Percentiles rank a stretch among this genome's conserved stretches.
Conservation (phyloP, 2,329 filamentous ascomycete genomes). For the Arthrobotrys iridis region DNA sequence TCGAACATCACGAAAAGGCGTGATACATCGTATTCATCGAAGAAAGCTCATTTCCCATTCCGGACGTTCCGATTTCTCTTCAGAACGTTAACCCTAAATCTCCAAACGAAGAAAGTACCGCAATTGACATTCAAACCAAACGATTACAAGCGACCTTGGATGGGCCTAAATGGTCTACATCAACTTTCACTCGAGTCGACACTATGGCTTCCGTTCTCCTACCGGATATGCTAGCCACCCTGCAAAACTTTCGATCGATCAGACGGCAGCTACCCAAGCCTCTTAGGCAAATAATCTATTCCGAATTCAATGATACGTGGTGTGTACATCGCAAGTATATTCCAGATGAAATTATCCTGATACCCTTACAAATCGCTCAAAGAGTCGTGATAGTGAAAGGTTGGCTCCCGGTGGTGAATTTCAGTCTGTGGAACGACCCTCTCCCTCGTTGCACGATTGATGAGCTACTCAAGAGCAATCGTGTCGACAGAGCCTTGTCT, state of each 20-base stretch:
- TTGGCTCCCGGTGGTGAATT: neutral
- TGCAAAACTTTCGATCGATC: neutral
- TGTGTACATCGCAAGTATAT: neutral
- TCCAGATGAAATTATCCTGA: neutral
- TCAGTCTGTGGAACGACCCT: neutral
- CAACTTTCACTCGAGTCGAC: neutral
- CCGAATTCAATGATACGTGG: neutral
- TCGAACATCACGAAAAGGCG: no score
- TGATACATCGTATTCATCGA: no score
- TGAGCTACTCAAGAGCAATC: neutral
- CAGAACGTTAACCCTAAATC: no score
- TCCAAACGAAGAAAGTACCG: no score
- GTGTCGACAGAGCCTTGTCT: neutral
- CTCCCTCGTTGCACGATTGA: neutral
- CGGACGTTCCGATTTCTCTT: no score
- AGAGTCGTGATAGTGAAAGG: neutral
- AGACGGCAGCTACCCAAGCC: neutral
- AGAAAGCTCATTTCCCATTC: no score
- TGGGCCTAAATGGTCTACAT: neutral
- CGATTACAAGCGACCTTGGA: neutral
- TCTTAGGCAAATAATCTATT: neutral
- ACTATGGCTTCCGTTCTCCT: neutral
- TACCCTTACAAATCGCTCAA: neutral
- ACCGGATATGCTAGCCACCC: neutral
- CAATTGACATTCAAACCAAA: no score